Conservation (phyloP, 106 monocot species). For the Phalaenopsis aphrodite region DNA sequence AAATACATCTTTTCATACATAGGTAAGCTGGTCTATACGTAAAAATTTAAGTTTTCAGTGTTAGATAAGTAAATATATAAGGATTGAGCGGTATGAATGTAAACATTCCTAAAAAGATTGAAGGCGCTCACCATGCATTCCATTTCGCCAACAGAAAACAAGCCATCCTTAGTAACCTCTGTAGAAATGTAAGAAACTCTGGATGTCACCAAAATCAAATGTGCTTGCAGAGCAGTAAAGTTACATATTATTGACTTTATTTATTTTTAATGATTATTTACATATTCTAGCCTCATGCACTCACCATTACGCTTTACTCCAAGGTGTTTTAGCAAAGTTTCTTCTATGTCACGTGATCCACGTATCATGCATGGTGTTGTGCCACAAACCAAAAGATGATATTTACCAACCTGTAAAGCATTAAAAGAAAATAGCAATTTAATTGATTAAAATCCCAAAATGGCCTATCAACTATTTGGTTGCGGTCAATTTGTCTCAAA, state of each 20-base stretch:
- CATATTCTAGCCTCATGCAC: not conserved
- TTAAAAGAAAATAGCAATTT: not conserved
- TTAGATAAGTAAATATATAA: no score
- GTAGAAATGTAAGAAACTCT: slow-evolving; percentile 15
- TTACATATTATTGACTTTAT: not conserved
- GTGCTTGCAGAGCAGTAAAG: not conserved
- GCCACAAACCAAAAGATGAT: slow-evolving; percentile 93
- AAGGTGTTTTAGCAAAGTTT: slow-evolving; percentile 78
- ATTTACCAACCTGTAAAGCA: slow-evolving; percentile 75
- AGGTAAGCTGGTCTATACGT: no score
- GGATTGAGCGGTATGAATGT: no score
- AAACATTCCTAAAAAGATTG: not conserved
- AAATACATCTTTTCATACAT: no score
- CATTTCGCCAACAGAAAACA: slow-evolving; percentile 98
- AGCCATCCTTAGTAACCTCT: slow-evolving; percentile 95
- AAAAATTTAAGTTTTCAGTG: no score
- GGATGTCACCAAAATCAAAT: not conserved
- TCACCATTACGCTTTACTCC: slow-evolving; percentile 92
- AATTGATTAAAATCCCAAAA: not conserved
- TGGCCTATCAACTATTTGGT: no score
- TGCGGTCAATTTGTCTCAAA: no score
- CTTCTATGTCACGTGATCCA: slow-evolving; percentile 91
- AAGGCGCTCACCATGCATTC: slow-evolving; percentile 80
- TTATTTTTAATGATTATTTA: no score
- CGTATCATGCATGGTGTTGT: slow-evolving; percentile 99